Conservation (phyloP, 805 yeast species). For the Kluyveromyces nonfermentans region DNA sequence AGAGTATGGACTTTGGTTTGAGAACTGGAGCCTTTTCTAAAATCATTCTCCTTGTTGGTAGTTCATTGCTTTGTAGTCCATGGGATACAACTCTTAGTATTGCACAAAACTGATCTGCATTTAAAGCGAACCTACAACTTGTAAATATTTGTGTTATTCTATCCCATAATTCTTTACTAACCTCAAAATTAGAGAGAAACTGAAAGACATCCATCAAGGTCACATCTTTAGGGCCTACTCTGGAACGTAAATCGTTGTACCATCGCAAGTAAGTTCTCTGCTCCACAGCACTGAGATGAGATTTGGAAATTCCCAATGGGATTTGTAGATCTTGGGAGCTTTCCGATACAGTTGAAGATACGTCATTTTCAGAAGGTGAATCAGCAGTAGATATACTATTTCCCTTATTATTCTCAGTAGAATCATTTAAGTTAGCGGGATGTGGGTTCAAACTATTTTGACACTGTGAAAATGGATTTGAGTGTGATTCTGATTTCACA, state of each 20-base stretch:
- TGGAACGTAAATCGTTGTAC: slow-evolving; percentile 77
- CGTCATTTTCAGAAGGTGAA: background rate
- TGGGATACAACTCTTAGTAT: slow-evolving; percentile 73
- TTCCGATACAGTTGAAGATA: slow-evolving; percentile 13
- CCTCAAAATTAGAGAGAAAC: slow-evolving; percentile 68
- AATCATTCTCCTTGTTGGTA: slow-evolving; percentile 48
- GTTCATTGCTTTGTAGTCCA: slow-evolving; percentile 39
- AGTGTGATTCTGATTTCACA: background rate
- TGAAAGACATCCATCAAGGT: slow-evolving; percentile 67
- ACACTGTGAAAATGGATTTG: background rate
- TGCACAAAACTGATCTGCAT: slow-evolving; percentile 88
- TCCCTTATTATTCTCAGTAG: background rate
- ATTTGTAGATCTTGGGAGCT: slow-evolving; percentile 34
- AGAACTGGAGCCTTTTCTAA: slow-evolving; percentile 56
- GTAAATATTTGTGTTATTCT: slow-evolving; percentile 44
- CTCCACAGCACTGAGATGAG: slow-evolving; percentile 69
- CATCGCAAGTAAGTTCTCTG: slow-evolving; percentile 81
- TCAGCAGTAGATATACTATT: background rate
- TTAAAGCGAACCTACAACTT: slow-evolving; percentile 47
- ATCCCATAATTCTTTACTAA: slow-evolving; percentile 42
- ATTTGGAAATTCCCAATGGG: slow-evolving; percentile 56
- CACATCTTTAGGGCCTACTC: slow-evolving; percentile 59
- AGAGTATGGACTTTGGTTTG: slow-evolving; percentile 67
- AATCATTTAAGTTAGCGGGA: background rate
- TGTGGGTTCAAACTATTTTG: background rate